phyloP scores from a whole-genome alignment of 2,329 filamentous ascomycete genomes.

The Ophiosphaerella herpotricha region DNA sequence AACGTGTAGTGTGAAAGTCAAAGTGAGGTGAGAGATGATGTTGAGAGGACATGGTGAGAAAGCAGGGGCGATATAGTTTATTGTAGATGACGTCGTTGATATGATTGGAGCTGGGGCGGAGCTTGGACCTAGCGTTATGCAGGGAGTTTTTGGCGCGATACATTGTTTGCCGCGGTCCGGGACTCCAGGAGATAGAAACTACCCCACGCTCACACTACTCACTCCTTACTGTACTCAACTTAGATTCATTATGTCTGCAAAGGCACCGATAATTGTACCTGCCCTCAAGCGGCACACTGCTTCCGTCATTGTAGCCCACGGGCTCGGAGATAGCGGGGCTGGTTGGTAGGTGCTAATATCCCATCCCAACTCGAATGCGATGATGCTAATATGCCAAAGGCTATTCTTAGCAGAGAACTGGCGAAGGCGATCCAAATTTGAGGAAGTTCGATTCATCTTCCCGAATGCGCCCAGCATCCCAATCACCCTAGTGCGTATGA shows the following conservation, averaged over 20 bases:
- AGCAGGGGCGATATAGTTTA: constrained; percentile 15
- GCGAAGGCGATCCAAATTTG: constrained; percentile 76
- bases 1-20: background rate
- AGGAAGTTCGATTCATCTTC: constrained; percentile 92
- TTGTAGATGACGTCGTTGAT: constrained; percentile 39
- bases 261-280: constrained; percentile 67
- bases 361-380: background rate
- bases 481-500: constrained; percentile 71
- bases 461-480: constrained; percentile 87
- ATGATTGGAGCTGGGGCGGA: constrained; percentile 39
- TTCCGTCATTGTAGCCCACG: constrained; percentile 93
- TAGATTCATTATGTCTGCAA: background rate
- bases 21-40: constrained; percentile 5
- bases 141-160: constrained; percentile 26
- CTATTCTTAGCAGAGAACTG: constrained; percentile 84
- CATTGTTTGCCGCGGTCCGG: too few relatives aligned
- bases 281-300: constrained; percentile 84
- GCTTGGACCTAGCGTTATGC: constrained; percentile 33
- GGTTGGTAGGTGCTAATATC: constrained; percentile 64
- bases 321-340: constrained; percentile 78
- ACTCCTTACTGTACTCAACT: constrained; percentile 5
- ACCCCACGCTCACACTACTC: constrained; percentile 18
- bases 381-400: constrained; percentile 49
- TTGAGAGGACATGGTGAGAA: constrained; percentile 7
- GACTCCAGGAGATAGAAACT: constrained; percentile 3